phyloP scores from a whole-genome alignment of 2,329 filamentous ascomycete genomes.

The Hymenoscyphus salicellus region DNA sequence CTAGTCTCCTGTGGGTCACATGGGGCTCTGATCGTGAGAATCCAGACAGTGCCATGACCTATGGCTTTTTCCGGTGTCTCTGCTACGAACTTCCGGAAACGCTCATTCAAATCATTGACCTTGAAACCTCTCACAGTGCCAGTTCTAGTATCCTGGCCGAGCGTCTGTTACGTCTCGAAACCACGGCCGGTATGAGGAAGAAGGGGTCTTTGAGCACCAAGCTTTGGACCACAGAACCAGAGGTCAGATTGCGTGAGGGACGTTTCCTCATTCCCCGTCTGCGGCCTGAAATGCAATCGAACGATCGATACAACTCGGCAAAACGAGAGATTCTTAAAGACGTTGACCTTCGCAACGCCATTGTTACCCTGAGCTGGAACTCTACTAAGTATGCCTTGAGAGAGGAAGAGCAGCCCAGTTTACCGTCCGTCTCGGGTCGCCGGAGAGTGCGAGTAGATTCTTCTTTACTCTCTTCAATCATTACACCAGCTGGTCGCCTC shows the following conservation, averaged over 20 bases:
- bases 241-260: constrained; percentile 4
- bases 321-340: constrained; percentile 4
- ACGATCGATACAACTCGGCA: constrained; percentile 12
- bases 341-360: background rate
- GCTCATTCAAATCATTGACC: constrained; percentile 11
- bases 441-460: constrained; percentile 6
- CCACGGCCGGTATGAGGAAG: constrained; percentile 7
- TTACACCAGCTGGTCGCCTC: constrained; percentile 11
- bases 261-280: constrained; percentile 7
- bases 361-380: background rate
- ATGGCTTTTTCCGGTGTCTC: constrained; percentile 11
- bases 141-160: constrained; percentile 9
- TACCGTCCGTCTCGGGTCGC: background rate
- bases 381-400: constrained; percentile 6
- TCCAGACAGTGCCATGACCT: constrained; percentile 13
- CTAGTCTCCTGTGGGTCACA: constrained; percentile 11
- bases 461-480: constrained; percentile 1
- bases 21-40: constrained; percentile 9
- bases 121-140: constrained; percentile 5
- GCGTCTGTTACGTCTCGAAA: constrained; percentile 9
- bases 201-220: constrained; percentile 4
- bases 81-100: constrained; percentile 3
- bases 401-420: background rate
- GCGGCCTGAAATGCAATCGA: background rate
- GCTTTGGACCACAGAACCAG: constrained; percentile 13